Evolutionary conservation across 2,329 filamentous ascomycete species (phyloP), one percentile per base, ranked within the genome.

Genomic region (Fonsecaea monophora): DNA sequence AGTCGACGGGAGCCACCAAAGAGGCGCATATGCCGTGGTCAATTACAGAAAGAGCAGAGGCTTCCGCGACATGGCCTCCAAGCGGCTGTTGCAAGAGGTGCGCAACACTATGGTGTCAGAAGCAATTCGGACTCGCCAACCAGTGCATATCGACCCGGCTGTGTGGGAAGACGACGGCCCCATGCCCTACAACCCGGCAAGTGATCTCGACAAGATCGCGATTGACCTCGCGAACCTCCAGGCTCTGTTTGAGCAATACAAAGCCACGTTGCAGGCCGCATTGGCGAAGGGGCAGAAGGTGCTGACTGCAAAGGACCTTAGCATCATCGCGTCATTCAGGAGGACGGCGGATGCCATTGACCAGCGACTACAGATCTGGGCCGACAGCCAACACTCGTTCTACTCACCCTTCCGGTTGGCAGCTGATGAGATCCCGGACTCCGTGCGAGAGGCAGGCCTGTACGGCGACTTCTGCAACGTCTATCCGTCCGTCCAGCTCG

Each of bases 341-440:
- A 58, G 55, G 35, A 42, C 55, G 7, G 55, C 55, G 15, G 30
- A 35, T 8, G 40, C 55, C 37, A 37, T 58, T 13, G 55, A 58
- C 55, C 55, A 58, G 55, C 55, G 55, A 3, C 35, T 58, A 10
- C 55, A 58, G 55, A 13, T 58, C 35, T 58, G 55, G 55, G 55
- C 55, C 35, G 18, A n/a, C 35, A 18, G 35, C 15, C 55, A 58
- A 18, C 25, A n/a, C 7, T 42, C 35, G 13, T 58, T 30, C 35
- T 58, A 40, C 55, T 10, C 55, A 1, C 55, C 55, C 32, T 42
- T 38, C 12, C 55, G 55, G 13, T 8, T 58, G 15, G 13, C 55
- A 4, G 55, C 55, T 30, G 32, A 42, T 9, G 55, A 58, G 32
- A 25, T 58, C 6, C 55, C 55, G 8, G 55, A 25, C 7, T 58